phyloP scores from a whole-genome alignment of 2,329 filamentous ascomycete species.

The Blastomyces percursus region DNA sequence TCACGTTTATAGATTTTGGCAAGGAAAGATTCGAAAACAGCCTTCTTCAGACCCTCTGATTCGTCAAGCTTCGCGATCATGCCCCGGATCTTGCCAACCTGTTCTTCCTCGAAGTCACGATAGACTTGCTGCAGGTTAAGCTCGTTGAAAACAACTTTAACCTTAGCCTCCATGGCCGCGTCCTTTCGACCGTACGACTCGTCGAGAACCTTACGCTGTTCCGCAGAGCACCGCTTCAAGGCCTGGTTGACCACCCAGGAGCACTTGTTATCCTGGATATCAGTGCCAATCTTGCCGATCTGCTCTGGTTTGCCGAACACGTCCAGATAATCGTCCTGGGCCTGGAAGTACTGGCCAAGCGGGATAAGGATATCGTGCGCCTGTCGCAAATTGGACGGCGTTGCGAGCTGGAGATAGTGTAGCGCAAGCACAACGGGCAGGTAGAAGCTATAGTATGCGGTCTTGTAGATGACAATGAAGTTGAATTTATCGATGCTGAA shows the following conservation, averaged over 20 bases:
- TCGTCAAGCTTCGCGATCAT: constrained; percentile 76
- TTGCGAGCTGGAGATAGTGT: constrained; percentile 73
- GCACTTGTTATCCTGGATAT: constrained; percentile 99
- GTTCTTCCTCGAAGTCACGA: constrained; percentile 78
- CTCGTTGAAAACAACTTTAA: constrained; percentile 85
- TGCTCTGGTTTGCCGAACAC: constrained; percentile 87
- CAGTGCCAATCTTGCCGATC: constrained; percentile 97
- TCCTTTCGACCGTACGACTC: constrained; percentile 93
- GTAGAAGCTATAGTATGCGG: constrained; percentile 98
- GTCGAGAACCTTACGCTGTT: constrained; percentile 79
- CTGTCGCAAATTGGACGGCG: constrained; percentile 76
- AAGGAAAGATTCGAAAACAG: constrained; percentile 79
- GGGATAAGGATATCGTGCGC: constrained; percentile 88
- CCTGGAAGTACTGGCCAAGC: constrained; percentile 97
- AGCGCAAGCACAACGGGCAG: constrained; percentile 87
- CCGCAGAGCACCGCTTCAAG: constrained; percentile 63
- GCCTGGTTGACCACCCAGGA: constrained; percentile 97
- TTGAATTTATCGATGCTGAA: constrained; percentile 92
- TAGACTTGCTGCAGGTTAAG: constrained; percentile 74
- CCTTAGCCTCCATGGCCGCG: constrained; percentile 63
- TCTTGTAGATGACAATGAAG: constrained; percentile 99
- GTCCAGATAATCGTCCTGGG: constrained; percentile 98
- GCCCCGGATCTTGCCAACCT: constrained; percentile 62
- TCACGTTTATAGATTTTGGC: constrained; percentile 96
- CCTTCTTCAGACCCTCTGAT: constrained; percentile 77